Conservation (phyloP, 139 green algal genomes). For the Coelastrella sp. region DNA sequence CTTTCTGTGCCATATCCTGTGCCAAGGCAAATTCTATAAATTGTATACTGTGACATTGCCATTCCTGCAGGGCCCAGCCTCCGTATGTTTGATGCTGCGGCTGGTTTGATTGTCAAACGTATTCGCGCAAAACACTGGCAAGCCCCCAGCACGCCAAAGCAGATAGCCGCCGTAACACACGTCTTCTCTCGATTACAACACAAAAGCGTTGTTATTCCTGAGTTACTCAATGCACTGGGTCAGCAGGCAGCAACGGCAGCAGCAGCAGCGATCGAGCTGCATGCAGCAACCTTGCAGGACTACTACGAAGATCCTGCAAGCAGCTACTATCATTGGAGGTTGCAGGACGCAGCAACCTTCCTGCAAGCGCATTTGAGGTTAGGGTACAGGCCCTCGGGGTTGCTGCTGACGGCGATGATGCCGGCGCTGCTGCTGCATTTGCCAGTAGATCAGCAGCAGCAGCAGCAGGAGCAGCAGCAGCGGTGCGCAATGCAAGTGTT, state of each 20-base stretch:
- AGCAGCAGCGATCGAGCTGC: slow-evolving; percentile 12
- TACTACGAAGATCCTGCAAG: not conserved
- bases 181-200: slow-evolving; percentile 30
- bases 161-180: slow-evolving; percentile 36
- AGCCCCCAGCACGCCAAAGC: slow-evolving; percentile 12
- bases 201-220: slow-evolving; percentile 16
- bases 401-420: not conserved
- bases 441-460: not conserved
- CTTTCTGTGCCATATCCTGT: too few relatives aligned
- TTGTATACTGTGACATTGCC: not conserved
- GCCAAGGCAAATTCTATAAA: too few relatives aligned
- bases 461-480: slow-evolving; percentile 26
- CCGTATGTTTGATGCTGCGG: slow-evolving; percentile 49
- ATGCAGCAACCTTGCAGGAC: not conserved
- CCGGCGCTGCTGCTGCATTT: slow-evolving; percentile 29
- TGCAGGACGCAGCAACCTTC: slow-evolving; percentile 6
- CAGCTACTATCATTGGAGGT: slow-evolving; percentile 35
- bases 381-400: not conserved
- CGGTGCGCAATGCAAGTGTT: slow-evolving; percentile 13
- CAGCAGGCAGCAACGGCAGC: not conserved
- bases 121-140: slow-evolving; percentile 12
- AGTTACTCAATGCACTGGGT: slow-evolving; percentile 13
- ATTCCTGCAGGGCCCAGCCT: slow-evolving; percentile 20
- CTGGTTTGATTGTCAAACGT: slow-evolving; percentile 47
- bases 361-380: slow-evolving; percentile 3